Evolutionary conservation across 2,329 filamentous ascomycete species (phyloP).

Genomic region (Cercospora sesami): DNA sequence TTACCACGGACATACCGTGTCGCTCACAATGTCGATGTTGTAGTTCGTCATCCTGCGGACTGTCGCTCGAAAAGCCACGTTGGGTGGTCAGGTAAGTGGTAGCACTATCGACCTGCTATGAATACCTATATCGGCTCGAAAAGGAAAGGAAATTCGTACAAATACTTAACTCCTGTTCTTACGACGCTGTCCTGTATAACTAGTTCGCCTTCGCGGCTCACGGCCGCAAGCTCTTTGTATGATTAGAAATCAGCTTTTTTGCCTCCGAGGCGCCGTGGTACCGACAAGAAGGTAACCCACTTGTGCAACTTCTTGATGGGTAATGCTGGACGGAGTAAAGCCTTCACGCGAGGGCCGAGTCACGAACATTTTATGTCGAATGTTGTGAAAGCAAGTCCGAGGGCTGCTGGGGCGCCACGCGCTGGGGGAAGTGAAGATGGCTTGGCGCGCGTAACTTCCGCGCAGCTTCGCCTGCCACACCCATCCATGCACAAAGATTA

Average conservation of each 20-base stretch:
- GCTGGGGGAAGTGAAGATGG: not conserved
- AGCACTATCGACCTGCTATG: not conserved
- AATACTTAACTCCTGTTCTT: not conserved
- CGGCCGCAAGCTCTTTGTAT: constrained; percentile 15
- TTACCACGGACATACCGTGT: constrained; percentile 72
- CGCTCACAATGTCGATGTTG: constrained; percentile 75
- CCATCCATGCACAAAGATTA: not conserved
- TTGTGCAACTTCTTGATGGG: constrained; percentile 8
- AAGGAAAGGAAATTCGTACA: not conserved
- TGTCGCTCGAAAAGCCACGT: constrained; percentile 31
- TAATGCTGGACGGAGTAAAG: not conserved
- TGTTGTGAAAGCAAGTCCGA: not conserved
- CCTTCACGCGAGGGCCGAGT: not conserved
- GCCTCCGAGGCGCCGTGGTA: not conserved
- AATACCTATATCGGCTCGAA: not conserved
- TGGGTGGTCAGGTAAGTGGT: not conserved
- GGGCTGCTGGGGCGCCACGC: not conserved
- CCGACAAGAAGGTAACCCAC: not conserved
- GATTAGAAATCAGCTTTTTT: constrained; percentile 17
- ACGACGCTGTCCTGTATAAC: not conserved
- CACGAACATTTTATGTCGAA: not conserved
- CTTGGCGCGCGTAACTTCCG: constrained; percentile 3
- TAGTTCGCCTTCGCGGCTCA: not conserved
- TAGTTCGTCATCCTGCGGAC: constrained; percentile 66
- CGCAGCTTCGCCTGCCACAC: not conserved